Evolutionary conservation across 768 basidiomycete genomes (phyloP).

Genomic region (Tylopilus felleus): DNA sequence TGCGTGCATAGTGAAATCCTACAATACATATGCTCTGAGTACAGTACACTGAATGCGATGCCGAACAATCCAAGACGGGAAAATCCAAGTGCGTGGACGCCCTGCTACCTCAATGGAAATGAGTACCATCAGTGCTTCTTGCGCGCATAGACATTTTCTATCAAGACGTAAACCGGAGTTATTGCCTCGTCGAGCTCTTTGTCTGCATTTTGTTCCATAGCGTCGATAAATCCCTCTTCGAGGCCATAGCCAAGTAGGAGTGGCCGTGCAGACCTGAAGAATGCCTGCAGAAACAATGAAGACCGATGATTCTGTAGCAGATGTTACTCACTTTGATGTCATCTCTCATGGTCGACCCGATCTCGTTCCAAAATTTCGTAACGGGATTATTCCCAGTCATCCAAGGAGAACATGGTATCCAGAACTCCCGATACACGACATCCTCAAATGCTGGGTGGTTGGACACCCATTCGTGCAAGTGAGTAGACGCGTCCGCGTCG

Average conservation of each 20-base stretch:
- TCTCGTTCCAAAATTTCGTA: constrained; percentile 36
- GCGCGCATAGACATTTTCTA: constrained; percentile 59
- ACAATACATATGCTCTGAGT: constrained; percentile 15
- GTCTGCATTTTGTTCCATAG: constrained; percentile 50
- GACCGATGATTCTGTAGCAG: not conserved
- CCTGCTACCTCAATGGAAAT: not conserved
- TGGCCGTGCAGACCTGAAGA: constrained; percentile 64
- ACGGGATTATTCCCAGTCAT: constrained; percentile 21
- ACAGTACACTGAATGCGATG: constrained; percentile 22
- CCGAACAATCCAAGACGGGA: constrained; percentile 7
- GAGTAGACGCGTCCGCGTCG: constrained; percentile 56
- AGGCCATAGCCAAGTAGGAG: constrained; percentile 64
- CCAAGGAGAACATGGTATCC: constrained; percentile 61
- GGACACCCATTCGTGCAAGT: constrained; percentile 52
- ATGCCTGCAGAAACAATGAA: constrained; percentile 41
- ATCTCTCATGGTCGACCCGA: constrained; percentile 50
- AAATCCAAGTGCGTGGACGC: not conserved
- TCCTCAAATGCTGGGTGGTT: constrained; percentile 58
- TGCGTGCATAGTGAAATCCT: constrained; percentile 15
- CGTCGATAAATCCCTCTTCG: constrained; percentile 48
- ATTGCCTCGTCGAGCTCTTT: constrained; percentile 49
- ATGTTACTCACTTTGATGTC: constrained; percentile 48
- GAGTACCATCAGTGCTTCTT: constrained; percentile 23
- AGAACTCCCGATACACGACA: constrained; percentile 55
- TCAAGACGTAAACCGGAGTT: constrained; percentile 47